Conservation (phyloP, 148 eudicot genomes). For the Vaccinium vitisidaea region DNA sequence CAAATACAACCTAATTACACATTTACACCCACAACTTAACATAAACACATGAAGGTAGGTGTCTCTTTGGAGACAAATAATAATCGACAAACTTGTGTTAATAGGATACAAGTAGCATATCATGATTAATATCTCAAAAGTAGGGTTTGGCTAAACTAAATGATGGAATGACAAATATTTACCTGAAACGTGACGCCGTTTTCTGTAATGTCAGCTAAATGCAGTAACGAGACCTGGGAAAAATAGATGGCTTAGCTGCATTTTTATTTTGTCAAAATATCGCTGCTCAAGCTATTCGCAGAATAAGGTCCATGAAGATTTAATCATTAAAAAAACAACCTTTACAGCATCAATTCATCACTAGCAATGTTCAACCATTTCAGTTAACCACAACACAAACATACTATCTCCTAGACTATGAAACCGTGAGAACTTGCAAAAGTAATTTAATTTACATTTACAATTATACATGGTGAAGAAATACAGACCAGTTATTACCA, state of each 20-base stretch:
- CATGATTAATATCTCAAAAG: neutral
- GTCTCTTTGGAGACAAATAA: neutral
- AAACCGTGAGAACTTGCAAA: neutral
- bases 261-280: neutral
- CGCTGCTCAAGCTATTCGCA: neutral
- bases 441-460: neutral
- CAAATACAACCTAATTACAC: too few species aligned
- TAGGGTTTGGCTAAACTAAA: neutral
- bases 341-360: neutral
- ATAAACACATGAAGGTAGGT: neutral
- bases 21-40: too few species aligned
- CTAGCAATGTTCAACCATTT: neutral
- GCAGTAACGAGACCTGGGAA: constrained; percentile 71
- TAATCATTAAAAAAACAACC: neutral
- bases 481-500: neutral
- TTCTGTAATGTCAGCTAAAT: constrained; percentile 93
- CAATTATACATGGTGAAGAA: neutral
- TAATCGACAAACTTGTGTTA: neutral
- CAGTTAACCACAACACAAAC: neutral
- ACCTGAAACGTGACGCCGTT: constrained; percentile 94
- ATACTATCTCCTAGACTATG: neutral
- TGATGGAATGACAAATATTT: neutral
- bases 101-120: neutral
- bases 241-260: neutral
- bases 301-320: neutral